Evolutionary conservation across 2,329 filamentous ascomycete species (phyloP), one percentile per base, ranked within the genome.

Genomic region (Tolypocladium endophyticum): DNA sequence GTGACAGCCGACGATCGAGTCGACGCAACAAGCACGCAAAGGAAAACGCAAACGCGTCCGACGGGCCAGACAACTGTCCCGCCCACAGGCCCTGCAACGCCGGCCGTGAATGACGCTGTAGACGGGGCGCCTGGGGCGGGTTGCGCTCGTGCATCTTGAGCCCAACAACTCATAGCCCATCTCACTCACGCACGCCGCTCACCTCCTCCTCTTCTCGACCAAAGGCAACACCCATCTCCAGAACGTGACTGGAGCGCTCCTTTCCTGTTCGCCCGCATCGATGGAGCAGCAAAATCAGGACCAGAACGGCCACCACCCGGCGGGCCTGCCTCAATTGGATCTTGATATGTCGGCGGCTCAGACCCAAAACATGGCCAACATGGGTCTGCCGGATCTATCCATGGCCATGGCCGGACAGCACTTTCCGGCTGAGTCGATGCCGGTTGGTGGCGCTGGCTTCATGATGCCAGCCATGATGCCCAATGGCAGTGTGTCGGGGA

Each of bases 401-500:
- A 61, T 59, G 58, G 61, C 72, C 58, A 59, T 69, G 62, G 62
- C 61, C 3, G 60, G 62, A 58, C 66, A 65, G 41, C 60, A 64
- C 30, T 67, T 72, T 61, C 67, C 53, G 60, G 65, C 43, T 66
- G 69, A 58, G 64, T 67, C 47, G 41, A 63, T 74, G 61, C 63
- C 68, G 4, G 61, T 70, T 54, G 60, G 60, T 20, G 68, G 69
- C 43, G 63, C 69, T 28, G 65, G 68, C 25, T 61, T 70, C 62
- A 68, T 73, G 64, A 64, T 72, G 55, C 68, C 73, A 20, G 65
- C 71, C 59, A 65, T 68, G 60, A 66, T 72, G 57, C 52, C 66
- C 45, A 74, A 73, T 59, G 71, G 69, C 9, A 65, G 69, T 30
- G 60, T 63, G 23, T 61, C 64, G 14, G 54, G 61, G 4, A 63